These are phyloP conservation scores for Cryptococcus sp. DNA, from an alignment of 1,284 basidiomycete genomes.

Conservation along the genomic window DNA sequence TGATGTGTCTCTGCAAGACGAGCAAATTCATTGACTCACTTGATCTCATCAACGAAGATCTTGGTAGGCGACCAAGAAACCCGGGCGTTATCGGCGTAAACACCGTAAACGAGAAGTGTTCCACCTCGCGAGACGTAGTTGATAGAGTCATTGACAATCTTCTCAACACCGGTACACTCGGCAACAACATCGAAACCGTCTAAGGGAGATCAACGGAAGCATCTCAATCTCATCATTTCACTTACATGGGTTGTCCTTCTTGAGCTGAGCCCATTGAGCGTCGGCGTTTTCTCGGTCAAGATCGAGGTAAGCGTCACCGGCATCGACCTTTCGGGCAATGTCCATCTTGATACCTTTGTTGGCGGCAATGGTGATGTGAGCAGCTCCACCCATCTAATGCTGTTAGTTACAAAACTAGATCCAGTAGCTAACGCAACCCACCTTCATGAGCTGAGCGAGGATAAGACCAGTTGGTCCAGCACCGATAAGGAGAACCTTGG, in stretches of 20 bases:
- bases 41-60: constrained; percentile 81
- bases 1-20: background rate
- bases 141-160: constrained; percentile 71
- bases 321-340: constrained; percentile 67
- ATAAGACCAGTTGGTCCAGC: constrained; percentile 69
- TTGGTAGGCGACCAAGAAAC: constrained; percentile 79
- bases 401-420: constrained; percentile 72
- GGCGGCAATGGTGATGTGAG: constrained; percentile 70
- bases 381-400: constrained; percentile 66
- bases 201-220: constrained; percentile 3
- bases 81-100: constrained; percentile 63
- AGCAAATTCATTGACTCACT: constrained; percentile 48
- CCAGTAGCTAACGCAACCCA: constrained; percentile 33
- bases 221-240: background rate
- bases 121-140: constrained; percentile 68
- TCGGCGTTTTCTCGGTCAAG: constrained; percentile 69
- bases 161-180: constrained; percentile 78
- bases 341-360: constrained; percentile 83
- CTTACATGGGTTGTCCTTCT: constrained; percentile 63
- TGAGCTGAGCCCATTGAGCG: constrained; percentile 72
- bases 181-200: constrained; percentile 83
- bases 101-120: constrained; percentile 53
- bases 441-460: constrained; percentile 74
- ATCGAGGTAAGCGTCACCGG: constrained; percentile 75
- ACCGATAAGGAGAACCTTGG: constrained; percentile 67